Evolutionary conservation across 208 protist genomes (phyloP), one percentile per base, ranked within the genome.

Genomic region (Leishmania braziliensis): DNA sequence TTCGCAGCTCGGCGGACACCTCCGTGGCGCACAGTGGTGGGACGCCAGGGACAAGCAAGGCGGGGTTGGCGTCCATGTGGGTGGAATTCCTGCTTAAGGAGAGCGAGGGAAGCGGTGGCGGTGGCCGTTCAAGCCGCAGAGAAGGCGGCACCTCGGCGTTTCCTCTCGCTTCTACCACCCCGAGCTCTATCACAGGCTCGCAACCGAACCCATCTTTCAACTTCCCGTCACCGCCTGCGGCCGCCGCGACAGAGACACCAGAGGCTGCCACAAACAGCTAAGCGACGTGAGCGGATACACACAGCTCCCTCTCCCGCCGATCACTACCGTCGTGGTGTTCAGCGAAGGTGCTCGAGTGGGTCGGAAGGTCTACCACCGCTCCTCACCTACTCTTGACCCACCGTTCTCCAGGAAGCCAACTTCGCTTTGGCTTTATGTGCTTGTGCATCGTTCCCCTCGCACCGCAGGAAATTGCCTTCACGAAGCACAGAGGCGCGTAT

Each of bases 71-170:
- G 0, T 86, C 89, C 16, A 78, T 95, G 75, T 97, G 94, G 94
- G 94, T 97, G 26, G 92, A 97, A 56, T 97, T 97, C 78, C 54
- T 97, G 39, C 88, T 97, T 77, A 88, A 86, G 75, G 92, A 96
- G 56, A 95, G 93, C 73, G 90, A 89, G 33, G 73, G 23, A 2
- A 36, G 29, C 20, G 62, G 26, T 18, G 63, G 36, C 62, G 9
- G 14, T 18, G 26, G 36, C 66, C 66, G 18, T 46, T 33, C 66
- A 50, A 46, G 48, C 66, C 66, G 23, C 66, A 10, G 68, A 14
- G 33, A 39, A 29, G 68, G 16, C 16, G 71, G 16, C n/a, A 36
- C 79, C 8, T 4, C 77, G 10, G 36, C 54, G 51, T 63, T 43
- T 20, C 18, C 58, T n/a, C 39, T 50, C 29, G 1, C 60, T 36